Conservation (phyloP, 2,329 filamentous ascomycete species). For the Dothidotthia symphoricarpi region DNA sequence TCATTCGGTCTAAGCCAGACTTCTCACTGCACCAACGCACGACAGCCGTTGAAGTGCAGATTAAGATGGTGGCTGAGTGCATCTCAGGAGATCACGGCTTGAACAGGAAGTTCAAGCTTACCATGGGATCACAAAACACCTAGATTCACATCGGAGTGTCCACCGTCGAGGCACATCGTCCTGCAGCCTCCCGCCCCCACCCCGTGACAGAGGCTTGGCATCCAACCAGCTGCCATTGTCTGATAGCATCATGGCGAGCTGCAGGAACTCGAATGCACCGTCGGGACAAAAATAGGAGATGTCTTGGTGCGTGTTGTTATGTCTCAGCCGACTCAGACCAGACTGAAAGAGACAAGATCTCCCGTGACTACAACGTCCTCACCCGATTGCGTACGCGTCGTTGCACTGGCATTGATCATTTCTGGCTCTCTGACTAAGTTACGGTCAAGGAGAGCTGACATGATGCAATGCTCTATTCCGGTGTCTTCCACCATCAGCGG, state of each 20-base stretch:
- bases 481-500: too few species aligned
- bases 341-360: slow-evolving; percentile 16
- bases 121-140: slow-evolving; percentile 33
- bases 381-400: slow-evolving; percentile 21
- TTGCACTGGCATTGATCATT: slow-evolving; percentile 31
- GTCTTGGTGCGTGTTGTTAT: slow-evolving; percentile 20
- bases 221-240: slow-evolving; percentile 29
- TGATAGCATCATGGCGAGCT: slow-evolving; percentile 34
- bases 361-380: slow-evolving; percentile 9
- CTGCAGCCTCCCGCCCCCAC: slow-evolving; percentile 40
- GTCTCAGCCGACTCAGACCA: slow-evolving; percentile 33
- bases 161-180: slow-evolving; percentile 29
- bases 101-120: slow-evolving; percentile 22
- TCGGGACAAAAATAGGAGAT: slow-evolving; percentile 33
- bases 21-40: slow-evolving; percentile 31
- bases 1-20: slow-evolving; percentile 27
- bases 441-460: slow-evolving; percentile 21
- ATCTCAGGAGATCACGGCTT: slow-evolving; percentile 26
- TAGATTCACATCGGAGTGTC: slow-evolving; percentile 32
- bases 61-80: slow-evolving; percentile 39
- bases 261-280: slow-evolving; percentile 32
- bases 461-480: slow-evolving; percentile 30
- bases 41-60: slow-evolving; percentile 38
- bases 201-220: slow-evolving; percentile 32
- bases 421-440: slow-evolving; percentile 25